Evolutionary conservation across 1,139 yeast species (phyloP), one percentile per base, ranked within the genome.

Genomic region (Candida sp.): DNA sequence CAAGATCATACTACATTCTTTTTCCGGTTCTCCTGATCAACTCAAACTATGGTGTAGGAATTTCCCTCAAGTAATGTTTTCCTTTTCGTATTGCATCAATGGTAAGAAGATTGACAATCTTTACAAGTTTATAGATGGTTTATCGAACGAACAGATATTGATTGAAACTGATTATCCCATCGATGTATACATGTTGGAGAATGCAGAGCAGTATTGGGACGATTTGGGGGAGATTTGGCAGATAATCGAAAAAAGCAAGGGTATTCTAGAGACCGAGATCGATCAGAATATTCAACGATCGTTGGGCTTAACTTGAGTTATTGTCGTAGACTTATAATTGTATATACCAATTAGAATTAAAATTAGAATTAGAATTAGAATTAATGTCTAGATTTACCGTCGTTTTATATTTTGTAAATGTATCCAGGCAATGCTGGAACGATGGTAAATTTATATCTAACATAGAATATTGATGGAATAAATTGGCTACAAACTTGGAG

Each of bases 21-120:
- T 81, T 59, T 80, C 89, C n/a, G 98, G 97, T 1, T 82, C 95
- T 3, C 55, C 72, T 0, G 95, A 89, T 43, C 84, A 82, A 45
- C 77, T 81, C 4, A 66, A 68, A 41, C 53, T 70, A 40, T 84
- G 95, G 86, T 52, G 74, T 21, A 63, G 66, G 37, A 51, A 51
- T 32, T 66, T 59, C 46, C 35, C 33, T n/a, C 45, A 54, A 8
- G 53, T 75, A 12, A 79, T 45, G 54, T 77, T 86, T 44, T 87
- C 91, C 43, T 72, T 83, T 29, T 87, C 88, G 21, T 68, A 75
- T 38, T 73, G 78, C 50, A 77, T 90, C 41, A 88, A 86, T 54
- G 73, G 74, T 45, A 47, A 42, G 49, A 65, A 50, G 56, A 49
- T 35, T 5, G 56, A 51, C 5, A 43, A 47, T 22, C 59, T 73